Conservation (phyloP, 2,329 filamentous ascomycete genomes). For the Keithomyces neogunnii region DNA sequence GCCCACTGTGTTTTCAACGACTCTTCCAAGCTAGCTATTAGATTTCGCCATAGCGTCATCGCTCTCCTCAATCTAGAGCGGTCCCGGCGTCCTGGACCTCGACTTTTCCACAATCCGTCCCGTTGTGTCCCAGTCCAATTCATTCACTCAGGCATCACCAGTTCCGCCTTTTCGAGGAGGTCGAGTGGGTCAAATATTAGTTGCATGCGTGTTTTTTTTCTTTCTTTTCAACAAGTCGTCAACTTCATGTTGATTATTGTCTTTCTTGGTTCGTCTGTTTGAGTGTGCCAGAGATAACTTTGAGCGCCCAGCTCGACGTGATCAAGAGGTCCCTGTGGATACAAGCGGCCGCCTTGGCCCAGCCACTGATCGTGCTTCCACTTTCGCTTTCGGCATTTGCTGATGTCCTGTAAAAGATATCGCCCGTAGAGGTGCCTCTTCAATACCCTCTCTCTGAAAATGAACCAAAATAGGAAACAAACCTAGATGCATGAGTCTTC, state of each 20-base stretch:
- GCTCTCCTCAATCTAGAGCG: constrained; percentile 14
- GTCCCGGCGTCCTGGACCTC: background rate
- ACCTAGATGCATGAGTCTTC: constrained; percentile 11
- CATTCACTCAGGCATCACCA: constrained; percentile 1
- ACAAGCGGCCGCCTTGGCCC: background rate
- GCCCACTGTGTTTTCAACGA: constrained; percentile 12
- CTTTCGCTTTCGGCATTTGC: background rate
- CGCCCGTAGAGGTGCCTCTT: background rate
- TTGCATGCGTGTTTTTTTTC: background rate
- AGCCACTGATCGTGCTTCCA: background rate
- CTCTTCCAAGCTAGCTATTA: constrained; percentile 27
- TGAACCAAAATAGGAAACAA: constrained; percentile 1
- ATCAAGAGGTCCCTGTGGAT: background rate
- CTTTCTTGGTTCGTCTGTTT: constrained; percentile 1
- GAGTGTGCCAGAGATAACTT: background rate
- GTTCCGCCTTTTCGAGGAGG: constrained; percentile 4
- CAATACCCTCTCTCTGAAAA: background rate
- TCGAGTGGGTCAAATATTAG: background rate
- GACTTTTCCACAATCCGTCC: background rate
- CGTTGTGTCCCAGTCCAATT: background rate
- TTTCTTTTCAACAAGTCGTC: background rate
- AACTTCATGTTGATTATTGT: constrained; percentile 8
- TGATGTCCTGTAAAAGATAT: background rate
- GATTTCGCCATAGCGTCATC: constrained; percentile 27
- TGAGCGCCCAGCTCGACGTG: background rate